Evolutionary conservation across 345 rosid species (phyloP), one percentile per base, ranked within the genome.

Genomic region (Gossypium turneri): DNA sequence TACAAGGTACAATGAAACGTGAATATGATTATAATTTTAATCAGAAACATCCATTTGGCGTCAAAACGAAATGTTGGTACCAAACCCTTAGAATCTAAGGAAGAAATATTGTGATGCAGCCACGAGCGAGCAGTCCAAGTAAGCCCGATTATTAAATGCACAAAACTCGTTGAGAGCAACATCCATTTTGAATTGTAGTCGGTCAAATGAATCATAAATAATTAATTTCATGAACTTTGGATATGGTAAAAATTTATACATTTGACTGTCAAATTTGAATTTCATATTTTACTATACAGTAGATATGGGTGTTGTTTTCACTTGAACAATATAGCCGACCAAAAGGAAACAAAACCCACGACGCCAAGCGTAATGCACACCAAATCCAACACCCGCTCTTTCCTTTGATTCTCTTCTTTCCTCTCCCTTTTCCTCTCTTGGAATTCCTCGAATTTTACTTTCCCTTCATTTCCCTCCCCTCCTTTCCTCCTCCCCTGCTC

Each of bases 301-400:
- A 56, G 3, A 12, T 3, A 2, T 4, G 16, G 16, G 55, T 51
- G 5, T 3, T 20, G 29, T 58, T 24, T 25, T 81, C 68, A 88
- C 71, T 88, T 61, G 57, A 87, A 78, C 72, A 89, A 70, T 73
- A 89, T 52, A 62, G 78, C 83, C 43, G 80, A 78, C 93, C 96
- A 90, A 74, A 89, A 84, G 2, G 86, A 20, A 12, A 90, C 52
- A 62, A 94, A 87, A 24, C 76, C 7, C 50, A 79, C 48, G 41
- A 89, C 79, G 2, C 94, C 97, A 27, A 77, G n/a, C 24, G 59
- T 53, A 4, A 74, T 69, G 43, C 82, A 78, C 19, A 63, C 77
- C 82, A 78, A 29, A 16, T 83, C 86, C 50, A 83, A 51, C 2
- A 70, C 74, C 62, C 73, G 81, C 59, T 86, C 94, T 24, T 59